Conservation (phyloP, 78 protist genomes). For the Corallochytrium limacisporum region DNA sequence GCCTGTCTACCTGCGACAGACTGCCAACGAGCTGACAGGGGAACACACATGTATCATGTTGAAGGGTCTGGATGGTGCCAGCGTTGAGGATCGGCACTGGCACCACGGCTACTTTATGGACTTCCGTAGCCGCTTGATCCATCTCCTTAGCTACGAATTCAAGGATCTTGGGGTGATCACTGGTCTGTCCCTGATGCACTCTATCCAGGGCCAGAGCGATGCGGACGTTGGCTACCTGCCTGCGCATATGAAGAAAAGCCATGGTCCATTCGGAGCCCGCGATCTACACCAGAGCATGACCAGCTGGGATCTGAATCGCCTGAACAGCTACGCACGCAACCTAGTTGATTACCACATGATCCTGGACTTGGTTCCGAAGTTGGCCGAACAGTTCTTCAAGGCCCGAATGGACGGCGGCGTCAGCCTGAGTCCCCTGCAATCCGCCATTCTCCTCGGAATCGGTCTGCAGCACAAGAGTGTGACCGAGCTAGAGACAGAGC, state of each 20-base stretch:
- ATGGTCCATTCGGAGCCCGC: background rate
- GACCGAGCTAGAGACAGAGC: background rate
- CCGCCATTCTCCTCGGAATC: slow-evolving; percentile 64
- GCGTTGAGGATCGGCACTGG: background rate
- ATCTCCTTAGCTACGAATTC: slow-evolving; percentile 36
- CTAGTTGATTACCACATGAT: slow-evolving; percentile 78
- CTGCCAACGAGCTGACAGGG: slow-evolving; percentile 90
- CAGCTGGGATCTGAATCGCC: slow-evolving; percentile 76
- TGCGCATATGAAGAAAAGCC: background rate
- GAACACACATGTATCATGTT: slow-evolving; percentile 93
- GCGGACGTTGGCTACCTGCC: background rate
- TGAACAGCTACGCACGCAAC: slow-evolving; percentile 37
- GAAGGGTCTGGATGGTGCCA: background rate
- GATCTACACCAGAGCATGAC: slow-evolving; percentile 1
- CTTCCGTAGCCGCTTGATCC: slow-evolving; percentile 20
- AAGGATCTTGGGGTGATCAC: background rate
- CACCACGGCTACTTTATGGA: background rate
- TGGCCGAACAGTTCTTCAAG: slow-evolving; percentile 52
- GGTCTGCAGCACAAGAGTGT: slow-evolving; percentile 44
- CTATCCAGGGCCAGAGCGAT: slow-evolving; percentile 27
- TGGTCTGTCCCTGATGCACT: slow-evolving; percentile 5
- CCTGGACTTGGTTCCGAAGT: slow-evolving; percentile 71
- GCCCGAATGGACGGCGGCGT: slow-evolving; percentile 20
- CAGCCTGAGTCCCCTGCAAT: slow-evolving; percentile 44
- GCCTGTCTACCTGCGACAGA: slow-evolving; percentile 73